phyloP scores from a whole-genome alignment of 108 stramenopile species.

The Cylindrotheca closterium region DNA sequence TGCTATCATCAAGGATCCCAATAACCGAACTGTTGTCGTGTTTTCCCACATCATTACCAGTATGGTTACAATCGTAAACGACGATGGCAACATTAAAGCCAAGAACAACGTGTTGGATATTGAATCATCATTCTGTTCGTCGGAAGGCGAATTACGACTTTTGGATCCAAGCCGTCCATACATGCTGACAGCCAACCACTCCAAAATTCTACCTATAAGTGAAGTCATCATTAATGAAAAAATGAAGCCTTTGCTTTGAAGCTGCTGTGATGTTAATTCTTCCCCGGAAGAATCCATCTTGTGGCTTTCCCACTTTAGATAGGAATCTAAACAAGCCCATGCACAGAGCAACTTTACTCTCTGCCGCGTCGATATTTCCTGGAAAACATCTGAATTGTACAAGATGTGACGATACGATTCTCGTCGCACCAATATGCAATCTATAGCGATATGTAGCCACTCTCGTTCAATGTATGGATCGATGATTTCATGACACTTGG shows the following conservation, averaged over 20 bases:
- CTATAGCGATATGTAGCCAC: constrained; percentile 56
- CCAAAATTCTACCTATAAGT: constrained; percentile 6
- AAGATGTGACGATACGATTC: constrained; percentile 67
- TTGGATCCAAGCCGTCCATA: background rate
- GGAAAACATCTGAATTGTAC: constrained; percentile 42
- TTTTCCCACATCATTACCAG: constrained; percentile 62
- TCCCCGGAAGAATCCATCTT: background rate
- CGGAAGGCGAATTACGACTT: no score
- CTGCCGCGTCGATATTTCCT: constrained; percentile 5
- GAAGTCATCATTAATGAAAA: constrained; percentile 1
- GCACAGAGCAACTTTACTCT: constrained; percentile 4
- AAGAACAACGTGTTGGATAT: background rate
- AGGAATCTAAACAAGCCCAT: constrained; percentile 31
- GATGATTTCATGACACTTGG: constrained; percentile 38
- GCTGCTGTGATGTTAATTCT: background rate
- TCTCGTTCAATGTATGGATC: constrained; percentile 78
- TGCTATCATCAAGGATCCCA: constrained; percentile 31
- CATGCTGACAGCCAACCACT: constrained; percentile 17
- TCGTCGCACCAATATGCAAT: constrained; percentile 53
- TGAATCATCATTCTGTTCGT: background rate
- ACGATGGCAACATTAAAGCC: constrained; percentile 39
- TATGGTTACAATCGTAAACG: constrained; percentile 44
- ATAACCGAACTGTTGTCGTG: constrained; percentile 30
- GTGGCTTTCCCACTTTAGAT: constrained; percentile 25
- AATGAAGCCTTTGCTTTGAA: background rate